A percentile compares a stretch with the other conserved stretches of the same genome.
Evolutionary conservation across 2,329 filamentous ascomycete species (phyloP).

Genomic region (Elsinoe ampelina): DNA sequence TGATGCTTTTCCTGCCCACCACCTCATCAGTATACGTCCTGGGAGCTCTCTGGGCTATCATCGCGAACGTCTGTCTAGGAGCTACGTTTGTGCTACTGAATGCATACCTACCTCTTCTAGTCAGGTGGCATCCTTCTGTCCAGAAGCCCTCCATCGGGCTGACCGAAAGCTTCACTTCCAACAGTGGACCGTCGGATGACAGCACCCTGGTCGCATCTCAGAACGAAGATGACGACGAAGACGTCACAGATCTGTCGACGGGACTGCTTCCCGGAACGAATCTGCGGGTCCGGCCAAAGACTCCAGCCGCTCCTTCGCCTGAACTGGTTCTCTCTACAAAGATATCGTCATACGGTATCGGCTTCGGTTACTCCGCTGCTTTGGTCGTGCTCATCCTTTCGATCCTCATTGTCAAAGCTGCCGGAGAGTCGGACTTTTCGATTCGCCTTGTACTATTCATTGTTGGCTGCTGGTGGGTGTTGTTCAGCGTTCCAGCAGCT

Average conservation of each 20-base stretch:
- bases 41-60: slow-evolving; percentile 72
- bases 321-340: slow-evolving; percentile 77
- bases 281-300: slow-evolving; percentile 17
- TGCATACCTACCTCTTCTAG: slow-evolving; percentile 84
- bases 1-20: slow-evolving; percentile 81
- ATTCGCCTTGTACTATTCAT: slow-evolving; percentile 79
- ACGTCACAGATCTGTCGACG: slow-evolving; percentile 28
- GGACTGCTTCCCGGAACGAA: slow-evolving; percentile 27
- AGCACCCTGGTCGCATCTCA: background rate
- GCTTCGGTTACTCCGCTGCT: slow-evolving; percentile 83
- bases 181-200: background rate
- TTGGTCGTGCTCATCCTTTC: slow-evolving; percentile 74
- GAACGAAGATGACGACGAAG: slow-evolving; percentile 16
- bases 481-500: slow-evolving; percentile 81
- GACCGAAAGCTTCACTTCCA: slow-evolving; percentile 2
- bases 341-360: slow-evolving; percentile 86
- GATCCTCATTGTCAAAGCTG: slow-evolving; percentile 63
- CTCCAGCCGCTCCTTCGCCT: slow-evolving; percentile 39
- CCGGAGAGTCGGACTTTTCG: slow-evolving; percentile 72
- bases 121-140: slow-evolving; percentile 67
- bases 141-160: slow-evolving; percentile 19
- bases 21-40: slow-evolving; percentile 67
- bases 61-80: slow-evolving; percentile 89
- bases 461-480: slow-evolving; percentile 84
- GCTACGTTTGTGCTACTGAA: slow-evolving; percentile 93